A percentile compares a stretch with the other conserved stretches of the same genome.
phyloP scores from a whole-genome alignment of 2,329 filamentous ascomycete genomes.

The Calonectria ilicicola region DNA sequence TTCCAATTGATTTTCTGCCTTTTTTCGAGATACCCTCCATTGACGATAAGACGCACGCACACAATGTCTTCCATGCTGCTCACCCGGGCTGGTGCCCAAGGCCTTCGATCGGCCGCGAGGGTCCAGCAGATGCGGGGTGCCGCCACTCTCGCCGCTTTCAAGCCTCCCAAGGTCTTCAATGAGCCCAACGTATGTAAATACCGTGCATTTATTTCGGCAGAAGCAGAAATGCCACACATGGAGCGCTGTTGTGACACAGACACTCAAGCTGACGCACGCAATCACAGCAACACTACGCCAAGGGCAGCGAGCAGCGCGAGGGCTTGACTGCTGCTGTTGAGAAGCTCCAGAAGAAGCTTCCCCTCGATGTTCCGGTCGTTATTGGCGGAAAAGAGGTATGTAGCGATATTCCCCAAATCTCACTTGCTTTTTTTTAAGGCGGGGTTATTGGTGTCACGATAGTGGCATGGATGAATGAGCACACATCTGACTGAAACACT shows the following conservation, averaged over 20 bases:
- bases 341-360: slow-evolving; percentile 73
- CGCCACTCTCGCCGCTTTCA: slow-evolving; percentile 84
- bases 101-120: slow-evolving; percentile 45
- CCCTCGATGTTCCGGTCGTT: slow-evolving; percentile 84
- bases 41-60: slow-evolving; percentile 28
- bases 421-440: neutral
- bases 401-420: neutral
- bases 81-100: slow-evolving; percentile 47
- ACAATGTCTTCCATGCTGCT: slow-evolving; percentile 51
- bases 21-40: slow-evolving; percentile 37
- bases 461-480: neutral
- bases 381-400: slow-evolving; percentile 83
- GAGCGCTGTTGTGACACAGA: neutral
- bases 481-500: slow-evolving; percentile 6
- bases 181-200: slow-evolving; percentile 90
- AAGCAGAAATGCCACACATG: neutral
- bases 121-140: slow-evolving; percentile 47
- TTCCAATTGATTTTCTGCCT: neutral
- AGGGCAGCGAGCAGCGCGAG: slow-evolving; percentile 83
- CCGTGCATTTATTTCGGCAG: neutral
- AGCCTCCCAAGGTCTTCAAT: slow-evolving; percentile 86
- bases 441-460: neutral
- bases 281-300: slow-evolving; percentile 85
- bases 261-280: slow-evolving; percentile 6
- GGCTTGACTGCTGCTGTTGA: slow-evolving; percentile 81